Evolutionary conservation across 2,329 filamentous ascomycete genomes (phyloP).

Genomic region (Aspergillus oerlinghausenensis): DNA sequence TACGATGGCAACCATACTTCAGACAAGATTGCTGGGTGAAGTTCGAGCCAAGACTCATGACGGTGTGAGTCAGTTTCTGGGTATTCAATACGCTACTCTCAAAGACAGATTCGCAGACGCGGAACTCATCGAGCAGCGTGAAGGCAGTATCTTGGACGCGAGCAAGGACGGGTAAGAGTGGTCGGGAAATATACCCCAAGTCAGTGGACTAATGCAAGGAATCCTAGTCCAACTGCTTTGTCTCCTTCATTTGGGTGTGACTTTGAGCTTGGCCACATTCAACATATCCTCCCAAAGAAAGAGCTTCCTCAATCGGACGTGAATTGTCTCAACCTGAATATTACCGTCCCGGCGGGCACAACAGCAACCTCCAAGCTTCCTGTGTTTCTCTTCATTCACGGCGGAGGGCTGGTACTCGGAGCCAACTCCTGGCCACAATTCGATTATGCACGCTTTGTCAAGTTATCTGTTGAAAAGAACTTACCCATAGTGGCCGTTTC

Average conservation of each 20-base stretch:
- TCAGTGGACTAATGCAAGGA: background rate
- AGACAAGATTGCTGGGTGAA: constrained; percentile 25
- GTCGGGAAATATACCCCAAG: background rate
- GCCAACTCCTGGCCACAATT: constrained; percentile 52
- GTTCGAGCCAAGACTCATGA: constrained; percentile 24
- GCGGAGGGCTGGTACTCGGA: constrained; percentile 48
- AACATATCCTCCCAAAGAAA: constrained; percentile 43
- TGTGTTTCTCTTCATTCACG: constrained; percentile 52
- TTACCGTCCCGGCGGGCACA: constrained; percentile 40
- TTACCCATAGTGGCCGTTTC: constrained; percentile 46
- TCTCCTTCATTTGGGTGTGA: constrained; percentile 40
- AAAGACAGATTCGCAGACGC: constrained; percentile 32
- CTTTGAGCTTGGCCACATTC: constrained; percentile 46
- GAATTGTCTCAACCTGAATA: constrained; percentile 51
- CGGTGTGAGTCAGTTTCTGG: constrained; percentile 30
- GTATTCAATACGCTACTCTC: constrained; percentile 36
- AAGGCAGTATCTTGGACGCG: constrained; percentile 26
- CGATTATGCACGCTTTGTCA: constrained; percentile 44
- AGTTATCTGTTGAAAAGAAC: constrained; percentile 39
- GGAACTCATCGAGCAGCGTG: constrained; percentile 23
- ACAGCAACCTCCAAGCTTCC: constrained; percentile 37
- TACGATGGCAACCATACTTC: constrained; percentile 11
- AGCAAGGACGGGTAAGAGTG: constrained; percentile 32
- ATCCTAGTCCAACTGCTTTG: constrained; percentile 35
- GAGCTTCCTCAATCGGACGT: constrained; percentile 40